Base-by-base conservation (phyloP, 306 rosid genomes). In the Mimosa bimucronata region DNA sequence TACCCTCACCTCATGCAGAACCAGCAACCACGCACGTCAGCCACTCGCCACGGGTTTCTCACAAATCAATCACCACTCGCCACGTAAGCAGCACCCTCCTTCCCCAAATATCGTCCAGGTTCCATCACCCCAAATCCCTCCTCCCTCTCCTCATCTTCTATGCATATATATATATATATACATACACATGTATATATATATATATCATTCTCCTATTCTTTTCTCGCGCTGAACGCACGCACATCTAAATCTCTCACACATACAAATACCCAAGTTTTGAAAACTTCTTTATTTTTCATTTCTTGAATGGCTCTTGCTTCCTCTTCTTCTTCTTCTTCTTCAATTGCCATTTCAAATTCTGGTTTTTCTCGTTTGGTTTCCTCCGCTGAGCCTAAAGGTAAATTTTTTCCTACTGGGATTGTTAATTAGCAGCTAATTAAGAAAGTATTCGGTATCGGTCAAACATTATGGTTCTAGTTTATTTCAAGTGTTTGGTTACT, bases 261-360 rank as follows among this genome's bases (percentile, higher is more conserved):
- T 6, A 13, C 6, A 46, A 15, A 13, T 16, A 18, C 29, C 13
- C 46, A 3, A n/a, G 19, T 10, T 41, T 41, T 68, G 73, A n/a
- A 12, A 12, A 41, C 34, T 12, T 9, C 29, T 21, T 40, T 5
- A 9, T 25, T 0, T 25, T 58, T 19, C 9, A 21, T 55, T 37
- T 34, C 44, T 37, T 15, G 30, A 64, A 82, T 94, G 98, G 97
- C 97, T 28, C 75, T 91, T 42, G 28, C 87, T 71, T 19, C 91
- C 64, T 78, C 88, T 42, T 28, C 87, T 71, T 19, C 91, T 69
- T 78, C 88, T 75, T 84, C 92, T 66, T 83, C 90, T 66, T 80
- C 96, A 37, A n/a, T 92, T 3, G 26, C 89, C 7, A 45, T 85
- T 2, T 88, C 91, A 34, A 81, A 68, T 25, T 83, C 88, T 42